A percentile compares a stretch with the other conserved stretches of the same genome.
Conservation (phyloP, 768 basidiomycete species). For the Hemileccinum rubropunctum region DNA sequence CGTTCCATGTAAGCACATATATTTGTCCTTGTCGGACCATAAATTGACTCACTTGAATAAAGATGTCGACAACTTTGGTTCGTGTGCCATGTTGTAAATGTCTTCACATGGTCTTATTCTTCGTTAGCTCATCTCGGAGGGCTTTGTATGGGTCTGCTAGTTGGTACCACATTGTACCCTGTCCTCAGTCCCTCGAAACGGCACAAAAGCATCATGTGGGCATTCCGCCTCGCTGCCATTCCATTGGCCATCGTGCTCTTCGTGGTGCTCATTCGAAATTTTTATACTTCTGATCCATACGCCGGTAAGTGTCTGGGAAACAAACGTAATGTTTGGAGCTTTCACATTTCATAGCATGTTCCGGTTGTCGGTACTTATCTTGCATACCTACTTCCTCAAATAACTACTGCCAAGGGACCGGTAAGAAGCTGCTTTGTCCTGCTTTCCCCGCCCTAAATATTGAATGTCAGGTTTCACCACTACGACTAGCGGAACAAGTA, state of each 20-base stretch:
- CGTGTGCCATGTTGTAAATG: constrained; percentile 16
- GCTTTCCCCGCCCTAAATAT: constrained; percentile 2
- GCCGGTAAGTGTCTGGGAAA: constrained; percentile 49
- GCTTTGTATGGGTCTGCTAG: constrained; percentile 78
- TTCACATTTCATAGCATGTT: constrained; percentile 53
- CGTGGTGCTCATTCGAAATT: constrained; percentile 81
- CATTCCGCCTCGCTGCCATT: constrained; percentile 67
- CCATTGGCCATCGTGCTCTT: constrained; percentile 78
- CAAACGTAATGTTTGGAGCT: not conserved
- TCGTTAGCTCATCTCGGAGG: constrained; percentile 81
- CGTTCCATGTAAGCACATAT: constrained; percentile 63
- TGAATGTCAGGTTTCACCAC: constrained; percentile 26
- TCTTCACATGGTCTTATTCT: not conserved
- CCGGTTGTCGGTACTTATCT: constrained; percentile 86
- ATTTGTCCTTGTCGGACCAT: not conserved
- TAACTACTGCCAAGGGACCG: constrained; percentile 59
- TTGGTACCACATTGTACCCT: constrained; percentile 84
- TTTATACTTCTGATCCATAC: constrained; percentile 86
- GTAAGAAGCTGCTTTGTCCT: constrained; percentile 12
- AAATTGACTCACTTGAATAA: constrained; percentile 19
- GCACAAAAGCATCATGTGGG: constrained; percentile 72
- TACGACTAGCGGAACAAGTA: constrained; percentile 29
- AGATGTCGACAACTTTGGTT: constrained; percentile 91
- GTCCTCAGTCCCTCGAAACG: constrained; percentile 78
- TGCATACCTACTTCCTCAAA: constrained; percentile 80